Conservation (phyloP, 495 filamentous ascomycete species). For the Penicillium cinerascens region DNA sequence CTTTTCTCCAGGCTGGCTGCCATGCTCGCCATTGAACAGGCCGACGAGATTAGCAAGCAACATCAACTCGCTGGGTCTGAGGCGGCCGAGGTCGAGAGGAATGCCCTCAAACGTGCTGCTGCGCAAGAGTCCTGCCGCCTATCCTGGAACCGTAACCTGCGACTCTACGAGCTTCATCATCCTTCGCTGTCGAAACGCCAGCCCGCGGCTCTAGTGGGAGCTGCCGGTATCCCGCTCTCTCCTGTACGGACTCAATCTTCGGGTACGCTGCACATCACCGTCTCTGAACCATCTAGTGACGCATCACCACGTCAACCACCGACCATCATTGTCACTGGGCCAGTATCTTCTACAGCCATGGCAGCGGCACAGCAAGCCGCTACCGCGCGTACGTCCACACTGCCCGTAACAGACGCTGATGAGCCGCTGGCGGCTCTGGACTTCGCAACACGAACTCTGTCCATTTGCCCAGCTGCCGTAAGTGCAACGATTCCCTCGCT, state of each 20-base stretch:
- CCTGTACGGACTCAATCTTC: constrained; percentile 42
- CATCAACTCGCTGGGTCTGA: constrained; percentile 41
- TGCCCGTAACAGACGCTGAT: constrained; percentile 39
- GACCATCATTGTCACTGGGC: constrained; percentile 41
- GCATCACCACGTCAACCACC: constrained; percentile 30
- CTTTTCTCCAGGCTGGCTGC: constrained; percentile 68
- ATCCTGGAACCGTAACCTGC: constrained; percentile 61
- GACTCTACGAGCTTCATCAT: constrained; percentile 68
- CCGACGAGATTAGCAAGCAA: constrained; percentile 42
- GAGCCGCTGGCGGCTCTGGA: constrained; percentile 50
- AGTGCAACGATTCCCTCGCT: constrained; percentile 50
- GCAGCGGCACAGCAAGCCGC: constrained; percentile 39
- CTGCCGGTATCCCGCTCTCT: constrained; percentile 59
- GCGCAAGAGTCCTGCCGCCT: constrained; percentile 70
- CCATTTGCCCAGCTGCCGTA: constrained; percentile 44
- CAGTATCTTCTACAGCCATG: constrained; percentile 31
- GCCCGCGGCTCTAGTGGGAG: constrained; percentile 49
- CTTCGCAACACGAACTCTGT: constrained; percentile 44
- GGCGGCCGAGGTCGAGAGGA: constrained; percentile 48
- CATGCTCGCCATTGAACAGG: constrained; percentile 64
- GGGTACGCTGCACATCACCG: constrained; percentile 37
- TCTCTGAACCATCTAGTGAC: constrained; percentile 34
- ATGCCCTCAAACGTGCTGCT: constrained; percentile 59
- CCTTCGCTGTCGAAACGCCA: constrained; percentile 58
- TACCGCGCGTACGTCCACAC: constrained; percentile 40